A percentile compares a stretch with the other conserved stretches of the same genome.
These are phyloP conservation scores for Magnaporthales sp. DNA, from an alignment of 2,329 filamentous ascomycete species.

Conservation along the genomic window DNA sequence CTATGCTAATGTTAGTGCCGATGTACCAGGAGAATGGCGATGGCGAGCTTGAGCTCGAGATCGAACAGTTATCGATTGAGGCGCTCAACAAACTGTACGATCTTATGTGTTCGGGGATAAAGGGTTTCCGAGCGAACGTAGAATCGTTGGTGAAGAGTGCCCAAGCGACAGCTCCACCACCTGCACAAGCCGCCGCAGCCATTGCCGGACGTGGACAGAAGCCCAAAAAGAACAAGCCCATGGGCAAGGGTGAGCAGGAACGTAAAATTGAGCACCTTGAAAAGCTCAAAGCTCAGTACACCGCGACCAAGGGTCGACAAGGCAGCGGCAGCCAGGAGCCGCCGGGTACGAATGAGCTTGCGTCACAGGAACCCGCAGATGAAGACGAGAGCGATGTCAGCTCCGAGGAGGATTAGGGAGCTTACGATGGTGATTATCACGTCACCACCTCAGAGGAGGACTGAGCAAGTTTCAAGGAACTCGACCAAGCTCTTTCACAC, in stretches of 20 bases:
- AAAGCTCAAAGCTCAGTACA: slow-evolving; percentile 45
- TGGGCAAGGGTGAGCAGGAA: slow-evolving; percentile 66
- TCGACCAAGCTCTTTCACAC: neutral
- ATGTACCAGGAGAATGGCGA: slow-evolving; percentile 43
- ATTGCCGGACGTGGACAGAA: slow-evolving; percentile 30
- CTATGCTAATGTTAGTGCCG: neutral
- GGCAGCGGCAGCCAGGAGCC: slow-evolving; percentile 39
- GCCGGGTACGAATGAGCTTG: slow-evolving; percentile 25
- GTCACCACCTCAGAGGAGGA: neutral
- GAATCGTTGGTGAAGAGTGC: slow-evolving; percentile 17
- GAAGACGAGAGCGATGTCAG: slow-evolving; percentile 37
- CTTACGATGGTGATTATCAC: neutral
- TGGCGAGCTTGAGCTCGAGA: slow-evolving; percentile 51
- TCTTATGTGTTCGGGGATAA: slow-evolving; percentile 29
- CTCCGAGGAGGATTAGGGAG: slow-evolving; percentile 37
- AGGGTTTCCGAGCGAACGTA: slow-evolving; percentile 23
- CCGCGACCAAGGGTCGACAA: slow-evolving; percentile 19
- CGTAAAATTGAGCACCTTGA: slow-evolving; percentile 55
- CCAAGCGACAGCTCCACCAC: slow-evolving; percentile 13
- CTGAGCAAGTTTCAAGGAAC: neutral
- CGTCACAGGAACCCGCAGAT: slow-evolving; percentile 27
- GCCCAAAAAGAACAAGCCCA: slow-evolving; percentile 68
- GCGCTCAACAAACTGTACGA: slow-evolving; percentile 44
- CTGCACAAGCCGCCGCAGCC: slow-evolving; percentile 14
- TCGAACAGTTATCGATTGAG: slow-evolving; percentile 47